A percentile compares a stretch with the other conserved stretches of the same genome.
Evolutionary conservation across 2,329 filamentous ascomycete species (phyloP).

Genomic region (Seiridium unicorne): DNA sequence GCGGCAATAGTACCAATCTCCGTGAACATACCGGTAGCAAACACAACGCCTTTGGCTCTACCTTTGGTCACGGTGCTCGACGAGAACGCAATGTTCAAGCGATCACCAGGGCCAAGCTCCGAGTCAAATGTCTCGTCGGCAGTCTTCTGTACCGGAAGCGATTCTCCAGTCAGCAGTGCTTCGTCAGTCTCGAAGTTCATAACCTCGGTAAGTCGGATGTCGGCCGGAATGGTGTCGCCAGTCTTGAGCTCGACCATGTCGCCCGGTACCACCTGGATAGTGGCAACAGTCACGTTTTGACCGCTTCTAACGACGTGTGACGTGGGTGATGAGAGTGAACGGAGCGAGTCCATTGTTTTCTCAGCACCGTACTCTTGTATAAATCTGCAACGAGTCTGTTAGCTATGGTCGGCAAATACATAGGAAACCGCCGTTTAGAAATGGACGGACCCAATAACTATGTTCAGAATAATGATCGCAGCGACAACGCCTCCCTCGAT

Average conservation of each 20-base stretch:
- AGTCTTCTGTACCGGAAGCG: slow-evolving; percentile 55
- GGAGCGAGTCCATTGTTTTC: slow-evolving; percentile 53
- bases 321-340: slow-evolving; percentile 47
- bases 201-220: slow-evolving; percentile 44
- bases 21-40: slow-evolving; percentile 59
- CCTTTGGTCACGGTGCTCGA: slow-evolving; percentile 63
- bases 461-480: slow-evolving; percentile 35
- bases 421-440: no score
- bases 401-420: background rate
- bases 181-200: slow-evolving; percentile 61
- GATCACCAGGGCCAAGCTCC: slow-evolving; percentile 58
- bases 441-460: slow-evolving; percentile 7
- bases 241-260: slow-evolving; percentile 57
- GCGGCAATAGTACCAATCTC: slow-evolving; percentile 65
- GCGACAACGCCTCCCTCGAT: slow-evolving; percentile 56
- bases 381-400: slow-evolving; percentile 31
- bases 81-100: slow-evolving; percentile 62
- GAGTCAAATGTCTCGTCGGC: slow-evolving; percentile 45
- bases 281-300: slow-evolving; percentile 47
- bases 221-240: slow-evolving; percentile 42
- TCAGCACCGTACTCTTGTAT: slow-evolving; percentile 55
- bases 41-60: slow-evolving; percentile 58
- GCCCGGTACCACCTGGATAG: slow-evolving; percentile 53
- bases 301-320: slow-evolving; percentile 50
- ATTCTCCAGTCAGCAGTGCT: slow-evolving; percentile 62